Evolutionary conservation across 768 basidiomycete genomes (phyloP), one percentile per base, ranked within the genome.

Genomic region (Boletus fagicola): DNA sequence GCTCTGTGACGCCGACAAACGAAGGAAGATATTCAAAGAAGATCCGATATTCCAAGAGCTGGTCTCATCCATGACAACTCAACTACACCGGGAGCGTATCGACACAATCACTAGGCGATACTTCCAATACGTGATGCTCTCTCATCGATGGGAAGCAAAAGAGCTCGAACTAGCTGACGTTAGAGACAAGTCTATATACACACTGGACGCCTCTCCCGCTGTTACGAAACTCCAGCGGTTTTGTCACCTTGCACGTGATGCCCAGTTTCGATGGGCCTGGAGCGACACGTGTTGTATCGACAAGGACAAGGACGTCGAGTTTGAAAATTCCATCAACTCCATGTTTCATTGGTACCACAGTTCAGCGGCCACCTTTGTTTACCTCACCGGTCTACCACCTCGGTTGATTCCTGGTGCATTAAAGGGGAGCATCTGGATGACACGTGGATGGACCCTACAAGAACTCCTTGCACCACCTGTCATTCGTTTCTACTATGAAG

Each of bases 281-380:
- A 59, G 62, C 2, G 65, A 66, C 13, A 67, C 65, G 4, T 66
- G 65, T 35, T 67, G 65, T 26, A 67, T 67, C 16, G n/a, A 67
- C 49, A 67, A 65, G 54, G 20, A 47, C 31, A 62, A 52, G 31
- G 42, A 54, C 30, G 56, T 56, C 49, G 65, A 67, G 20, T 54
- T 68, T 33, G 60, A 38, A 20, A 50, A 53, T 5, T 60, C 65
- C 20, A 65, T 67, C 55, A 56, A 58, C 8, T 60, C 57, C 22
- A 67, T 67, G 65, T 67, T 68, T 55, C 42, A 45, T 1, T 67
- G 65, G 65, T 67, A 67, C 46, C 45, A 13, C 5, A 4, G 11
- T 13, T 62, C 65, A 0, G 52, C 65, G 0, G 58, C 63, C 12
- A 67, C 65, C 22, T 33, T 67, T 7, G 63, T 67, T 39, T 62